Evolutionary conservation across 2,329 filamentous ascomycete genomes (phyloP), one percentile per base, ranked within the genome.

Genomic region (Pezicula neosporulosa): DNA sequence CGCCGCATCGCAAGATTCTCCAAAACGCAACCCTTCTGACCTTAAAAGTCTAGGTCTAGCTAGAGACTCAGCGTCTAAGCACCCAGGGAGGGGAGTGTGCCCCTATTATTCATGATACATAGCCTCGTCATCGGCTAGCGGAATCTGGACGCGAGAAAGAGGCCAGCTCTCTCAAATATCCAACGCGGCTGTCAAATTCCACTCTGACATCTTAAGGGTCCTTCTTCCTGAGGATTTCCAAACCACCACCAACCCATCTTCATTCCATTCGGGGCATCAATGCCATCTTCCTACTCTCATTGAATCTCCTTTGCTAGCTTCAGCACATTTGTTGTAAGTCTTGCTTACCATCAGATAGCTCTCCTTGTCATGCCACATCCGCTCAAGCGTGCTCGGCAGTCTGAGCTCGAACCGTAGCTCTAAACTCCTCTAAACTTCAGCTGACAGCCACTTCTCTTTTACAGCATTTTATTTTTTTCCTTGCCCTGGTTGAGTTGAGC

Each of bases 261-360:
- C 60, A 58, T 60, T 21, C 58, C 44, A 15, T 18, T 53, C 38
- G 45, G 42, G 28, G 21, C 55, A 57, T 63, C 57, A 62, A 63
- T 62, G 60, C 58, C 52, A n/a, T 47, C 51, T 57, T 57, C 56
- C 50, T 58, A 52, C 53, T 35, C 47, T 56, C 53, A 51, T 59
- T 61, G 49, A 58, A 47, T 43, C 28, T n/a, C 27, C 27, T 44
- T 50, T 54, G 37, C 49, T 41, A 46, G 42, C 47, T 37, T 49
- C 49, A 27, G 42, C 42, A 44, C n/a, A 47, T 48, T 44, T 53
- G 35, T 52, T 27, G 21, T 50, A 33, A 44, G 48, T 36, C 18
- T 21, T 33, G 15, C 7, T 15, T 15, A 2, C 12, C n/a, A 44
- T 15, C 36, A 21, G 41, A 4, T 15, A 41, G 12, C 35, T 27